Evolutionary conservation across 805 yeast species (phyloP).

Genomic region (Spathaspora sp.): DNA sequence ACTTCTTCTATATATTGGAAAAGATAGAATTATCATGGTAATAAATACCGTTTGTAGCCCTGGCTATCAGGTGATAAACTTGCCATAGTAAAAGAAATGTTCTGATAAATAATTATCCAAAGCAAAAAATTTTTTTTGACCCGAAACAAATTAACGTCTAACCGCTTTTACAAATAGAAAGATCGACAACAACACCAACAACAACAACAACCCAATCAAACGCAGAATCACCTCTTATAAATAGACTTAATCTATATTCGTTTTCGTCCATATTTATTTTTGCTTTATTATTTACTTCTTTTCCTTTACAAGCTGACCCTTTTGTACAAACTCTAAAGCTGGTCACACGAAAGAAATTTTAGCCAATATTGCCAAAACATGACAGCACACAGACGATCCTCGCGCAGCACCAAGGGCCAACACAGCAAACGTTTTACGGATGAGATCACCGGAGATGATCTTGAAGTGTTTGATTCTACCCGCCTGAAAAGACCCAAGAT

Average conservation of each 20-base stretch:
- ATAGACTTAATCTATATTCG: conserved; percentile 10
- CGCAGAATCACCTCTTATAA: not conserved
- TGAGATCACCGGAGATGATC: conserved; percentile 8
- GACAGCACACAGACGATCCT: conserved; percentile 28
- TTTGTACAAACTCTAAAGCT: not conserved
- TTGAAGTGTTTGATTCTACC: not conserved
- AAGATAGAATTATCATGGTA: no score
- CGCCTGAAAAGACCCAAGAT: not conserved
- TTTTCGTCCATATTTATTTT: conserved; percentile 30
- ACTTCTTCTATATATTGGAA: no score
- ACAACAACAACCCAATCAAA: not conserved
- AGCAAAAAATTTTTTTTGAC: not conserved
- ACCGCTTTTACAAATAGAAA: not conserved
- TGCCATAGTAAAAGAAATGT: no score
- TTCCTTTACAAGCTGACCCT: conserved; percentile 23
- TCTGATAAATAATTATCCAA: no score
- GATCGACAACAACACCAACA: not conserved
- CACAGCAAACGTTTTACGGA: conserved; percentile 28
- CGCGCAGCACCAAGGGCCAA: conserved; percentile 37
- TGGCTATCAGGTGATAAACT: no score
- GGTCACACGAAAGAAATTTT: conserved; percentile 21
- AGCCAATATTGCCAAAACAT: conserved; percentile 11
- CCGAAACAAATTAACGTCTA: not conserved
- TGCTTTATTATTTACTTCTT: conserved; percentile 23
- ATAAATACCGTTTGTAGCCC: no score